phyloP scores from a whole-genome alignment of 768 basidiomycete species.

The Asterophora parasitica region DNA sequence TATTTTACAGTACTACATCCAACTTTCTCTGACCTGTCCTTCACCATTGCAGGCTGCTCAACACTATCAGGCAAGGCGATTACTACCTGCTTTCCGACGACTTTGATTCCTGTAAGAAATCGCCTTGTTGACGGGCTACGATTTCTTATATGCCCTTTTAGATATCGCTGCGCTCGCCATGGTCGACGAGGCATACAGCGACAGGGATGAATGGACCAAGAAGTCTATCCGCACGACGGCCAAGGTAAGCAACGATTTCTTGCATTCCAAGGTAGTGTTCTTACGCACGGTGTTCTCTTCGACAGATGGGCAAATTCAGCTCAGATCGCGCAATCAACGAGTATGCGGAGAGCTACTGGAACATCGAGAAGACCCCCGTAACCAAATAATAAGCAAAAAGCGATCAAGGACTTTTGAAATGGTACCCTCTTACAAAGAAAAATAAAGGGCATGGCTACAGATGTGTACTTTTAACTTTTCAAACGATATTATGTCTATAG shows the following conservation, averaged over 20 bases:
- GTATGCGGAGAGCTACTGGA: slow-evolving; percentile 89
- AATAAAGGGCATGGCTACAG: no score
- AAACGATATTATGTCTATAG: no score
- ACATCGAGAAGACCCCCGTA: slow-evolving; percentile 48
- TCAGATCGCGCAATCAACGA: slow-evolving; percentile 90
- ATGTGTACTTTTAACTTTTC: no score
- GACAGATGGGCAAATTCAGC: slow-evolving; percentile 93
- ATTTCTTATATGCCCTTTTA: slow-evolving; percentile 21
- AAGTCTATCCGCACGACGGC: slow-evolving; percentile 84
- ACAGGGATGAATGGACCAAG: slow-evolving; percentile 86
- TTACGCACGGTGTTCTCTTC: background rate
- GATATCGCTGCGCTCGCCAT: slow-evolving; percentile 79
- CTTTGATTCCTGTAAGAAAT: slow-evolving; percentile 79
- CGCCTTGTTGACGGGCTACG: background rate
- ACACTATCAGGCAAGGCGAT: slow-evolving; percentile 73
- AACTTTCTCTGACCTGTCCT: slow-evolving; percentile 4
- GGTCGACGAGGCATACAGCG: slow-evolving; percentile 85
- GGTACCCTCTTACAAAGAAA: no score
- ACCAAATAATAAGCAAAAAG: slow-evolving; percentile 2
- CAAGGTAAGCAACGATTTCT: slow-evolving; percentile 38
- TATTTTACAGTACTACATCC: slow-evolving; percentile 13
- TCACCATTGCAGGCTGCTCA: slow-evolving; percentile 47
- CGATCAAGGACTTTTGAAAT: no score
- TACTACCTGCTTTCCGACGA: slow-evolving; percentile 86
- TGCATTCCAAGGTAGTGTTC: background rate